Conservation (phyloP, 225 moss, liverwort and hornwort species). For the Polytrichum commune region DNA sequence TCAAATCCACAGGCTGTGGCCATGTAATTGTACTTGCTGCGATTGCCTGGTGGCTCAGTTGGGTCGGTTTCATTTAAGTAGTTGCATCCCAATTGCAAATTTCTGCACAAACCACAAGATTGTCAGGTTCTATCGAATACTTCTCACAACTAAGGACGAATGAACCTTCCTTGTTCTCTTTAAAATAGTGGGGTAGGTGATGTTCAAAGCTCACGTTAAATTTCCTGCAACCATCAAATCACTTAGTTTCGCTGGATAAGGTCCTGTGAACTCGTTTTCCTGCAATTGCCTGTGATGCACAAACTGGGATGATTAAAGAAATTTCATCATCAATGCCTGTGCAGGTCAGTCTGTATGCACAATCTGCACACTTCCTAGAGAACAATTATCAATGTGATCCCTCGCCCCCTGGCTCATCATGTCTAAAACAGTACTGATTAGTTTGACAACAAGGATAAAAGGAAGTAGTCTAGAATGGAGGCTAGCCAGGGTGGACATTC, state of each 20-base stretch:
- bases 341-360: background rate
- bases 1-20: background rate
- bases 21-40: too few species aligned
- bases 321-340: background rate
- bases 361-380: background rate
- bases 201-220: conserved; percentile 18
- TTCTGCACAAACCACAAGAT: background rate
- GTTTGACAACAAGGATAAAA: background rate
- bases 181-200: background rate
- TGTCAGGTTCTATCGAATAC: background rate
- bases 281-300: conserved; percentile 27
- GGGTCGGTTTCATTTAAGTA: background rate
- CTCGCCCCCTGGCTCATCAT: background rate
- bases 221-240: background rate
- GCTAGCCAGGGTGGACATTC: background rate
- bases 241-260: conserved; percentile 20
- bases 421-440: too few species aligned
- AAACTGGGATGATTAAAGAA: background rate
- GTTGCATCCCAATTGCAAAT: background rate
- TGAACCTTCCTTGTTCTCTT: background rate
- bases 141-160: background rate
- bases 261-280: conserved; percentile 33
- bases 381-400: too few species aligned
- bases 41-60: background rate
- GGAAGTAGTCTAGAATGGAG: background rate